These are phyloP conservation scores for Calonectria pteridis DNA, from an alignment of 2,329 filamentous ascomycete genomes.

Conservation along the genomic window DNA sequence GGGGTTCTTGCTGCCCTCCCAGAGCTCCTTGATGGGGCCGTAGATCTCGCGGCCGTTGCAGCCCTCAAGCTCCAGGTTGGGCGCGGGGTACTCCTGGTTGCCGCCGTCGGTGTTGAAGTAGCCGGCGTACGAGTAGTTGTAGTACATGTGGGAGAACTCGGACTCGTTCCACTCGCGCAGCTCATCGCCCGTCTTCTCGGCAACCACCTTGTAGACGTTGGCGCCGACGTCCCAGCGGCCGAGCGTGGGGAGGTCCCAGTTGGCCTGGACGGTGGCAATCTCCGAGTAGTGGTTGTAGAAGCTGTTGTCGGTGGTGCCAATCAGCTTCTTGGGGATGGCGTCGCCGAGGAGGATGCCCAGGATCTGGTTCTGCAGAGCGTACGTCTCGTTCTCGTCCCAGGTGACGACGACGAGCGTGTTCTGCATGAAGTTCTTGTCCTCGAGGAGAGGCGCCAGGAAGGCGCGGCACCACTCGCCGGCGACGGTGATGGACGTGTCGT, in stretches of 20 bases:
- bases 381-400: conserved; percentile 84
- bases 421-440: conserved; percentile 78
- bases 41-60: conserved; percentile 51
- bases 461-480: conserved; percentile 76
- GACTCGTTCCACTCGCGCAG: conserved; percentile 53
- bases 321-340: conserved; percentile 73
- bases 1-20: conserved; percentile 52
- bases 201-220: conserved; percentile 75
- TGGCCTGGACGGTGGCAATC: conserved; percentile 75
- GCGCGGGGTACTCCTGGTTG: conserved; percentile 53
- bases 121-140: conserved; percentile 68
- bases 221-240: conserved; percentile 80
- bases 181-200: conserved; percentile 69
- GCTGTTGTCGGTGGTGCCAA: conserved; percentile 75
- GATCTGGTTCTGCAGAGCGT: conserved; percentile 75
- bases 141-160: conserved; percentile 57
- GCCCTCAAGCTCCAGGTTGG: conserved; percentile 52
- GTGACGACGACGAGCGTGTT: conserved; percentile 82
- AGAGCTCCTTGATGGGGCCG: conserved; percentile 52
- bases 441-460: conserved; percentile 79
- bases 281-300: conserved; percentile 82
- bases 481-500: conserved; percentile 78
- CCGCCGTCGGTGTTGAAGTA: conserved; percentile 54
- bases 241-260: conserved; percentile 77
- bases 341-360: conserved; percentile 80